These are phyloP conservation scores for Diversispora epigaea DNA, from an alignment of 192 early-diverging fungal species.

Conservation along the genomic window DNA sequence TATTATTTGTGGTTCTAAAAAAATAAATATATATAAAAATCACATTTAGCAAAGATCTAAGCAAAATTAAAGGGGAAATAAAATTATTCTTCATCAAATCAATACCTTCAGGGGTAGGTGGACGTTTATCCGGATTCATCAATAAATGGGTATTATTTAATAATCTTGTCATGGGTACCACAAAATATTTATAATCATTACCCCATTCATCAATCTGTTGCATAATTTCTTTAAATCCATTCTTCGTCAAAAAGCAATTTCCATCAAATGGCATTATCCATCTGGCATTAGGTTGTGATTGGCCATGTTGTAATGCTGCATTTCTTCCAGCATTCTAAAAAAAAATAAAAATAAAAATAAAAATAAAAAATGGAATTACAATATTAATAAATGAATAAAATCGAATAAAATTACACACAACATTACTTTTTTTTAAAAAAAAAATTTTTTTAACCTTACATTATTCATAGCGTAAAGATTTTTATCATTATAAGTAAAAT, in stretches of 20 bases:
- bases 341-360: not conserved
- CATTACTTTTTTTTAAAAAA: too few relatives aligned
- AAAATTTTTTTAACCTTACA: not conserved
- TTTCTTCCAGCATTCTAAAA: slow-evolving; percentile 57
- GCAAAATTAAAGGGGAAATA: too few relatives aligned
- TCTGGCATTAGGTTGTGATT: slow-evolving; percentile 44
- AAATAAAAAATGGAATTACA: not conserved
- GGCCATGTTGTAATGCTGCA: slow-evolving; percentile 53
- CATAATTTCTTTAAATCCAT: slow-evolving; percentile 56
- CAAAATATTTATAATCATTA: slow-evolving; percentile 55
- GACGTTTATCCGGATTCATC: slow-evolving; percentile 50
- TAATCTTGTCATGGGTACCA: slow-evolving; percentile 61
- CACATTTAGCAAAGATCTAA: too few relatives aligned
- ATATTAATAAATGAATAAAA: not conserved
- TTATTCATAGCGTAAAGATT: slow-evolving; percentile 70
- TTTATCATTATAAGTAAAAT: slow-evolving; percentile 65
- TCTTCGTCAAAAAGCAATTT: slow-evolving; percentile 58
- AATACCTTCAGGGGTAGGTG: slow-evolving; percentile 48
- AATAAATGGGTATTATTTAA: slow-evolving; percentile 58
- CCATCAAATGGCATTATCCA: slow-evolving; percentile 70
- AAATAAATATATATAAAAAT: too few relatives aligned
- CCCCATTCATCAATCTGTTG: slow-evolving; percentile 46
- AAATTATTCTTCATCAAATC: too few relatives aligned
- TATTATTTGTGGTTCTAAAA: slow-evolving; percentile 57
- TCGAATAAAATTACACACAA: not conserved